Percentiles rank a stretch among this genome's conserved stretches.
Evolutionary conservation across 495 filamentous ascomycete species (phyloP).

Genomic region (Penicillium alfredii): DNA sequence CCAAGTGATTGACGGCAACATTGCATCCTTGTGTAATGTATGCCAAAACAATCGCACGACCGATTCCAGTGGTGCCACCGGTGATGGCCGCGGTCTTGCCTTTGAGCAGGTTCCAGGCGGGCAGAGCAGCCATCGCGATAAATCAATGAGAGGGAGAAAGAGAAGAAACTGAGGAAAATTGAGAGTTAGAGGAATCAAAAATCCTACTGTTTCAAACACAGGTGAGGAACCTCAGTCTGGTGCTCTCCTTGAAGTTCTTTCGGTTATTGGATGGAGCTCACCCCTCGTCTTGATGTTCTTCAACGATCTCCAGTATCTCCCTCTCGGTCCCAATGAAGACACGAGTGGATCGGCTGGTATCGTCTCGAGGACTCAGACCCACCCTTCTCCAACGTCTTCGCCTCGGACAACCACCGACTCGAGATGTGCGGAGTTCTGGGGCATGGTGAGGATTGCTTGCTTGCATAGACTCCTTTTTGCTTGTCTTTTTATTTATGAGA

Average conservation of each 20-base stretch:
- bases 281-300: neutral
- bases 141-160: neutral
- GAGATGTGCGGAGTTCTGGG: neutral
- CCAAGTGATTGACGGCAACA: constrained; percentile 62
- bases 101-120: constrained; percentile 34
- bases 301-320: too few relatives aligned
- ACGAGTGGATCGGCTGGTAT: neutral
- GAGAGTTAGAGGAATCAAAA: neutral
- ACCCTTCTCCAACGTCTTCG: neutral
- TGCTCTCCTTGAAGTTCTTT: neutral
- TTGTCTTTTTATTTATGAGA: too few relatives aligned
- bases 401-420: neutral
- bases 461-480: neutral
- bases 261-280: neutral
- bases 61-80: constrained; percentile 65
- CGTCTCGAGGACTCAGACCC: constrained; percentile 8
- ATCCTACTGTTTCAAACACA: neutral
- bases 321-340: neutral
- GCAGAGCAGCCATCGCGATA: constrained; percentile 14
- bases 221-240: neutral
- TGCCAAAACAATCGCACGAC: constrained; percentile 61
- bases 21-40: constrained; percentile 54
- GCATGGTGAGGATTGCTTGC: neutral
- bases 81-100: constrained; percentile 65
- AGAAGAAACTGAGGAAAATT: neutral